phyloP scores from a whole-genome alignment of 2,329 filamentous ascomycete species.

The Calonectria multiphialidica region DNA sequence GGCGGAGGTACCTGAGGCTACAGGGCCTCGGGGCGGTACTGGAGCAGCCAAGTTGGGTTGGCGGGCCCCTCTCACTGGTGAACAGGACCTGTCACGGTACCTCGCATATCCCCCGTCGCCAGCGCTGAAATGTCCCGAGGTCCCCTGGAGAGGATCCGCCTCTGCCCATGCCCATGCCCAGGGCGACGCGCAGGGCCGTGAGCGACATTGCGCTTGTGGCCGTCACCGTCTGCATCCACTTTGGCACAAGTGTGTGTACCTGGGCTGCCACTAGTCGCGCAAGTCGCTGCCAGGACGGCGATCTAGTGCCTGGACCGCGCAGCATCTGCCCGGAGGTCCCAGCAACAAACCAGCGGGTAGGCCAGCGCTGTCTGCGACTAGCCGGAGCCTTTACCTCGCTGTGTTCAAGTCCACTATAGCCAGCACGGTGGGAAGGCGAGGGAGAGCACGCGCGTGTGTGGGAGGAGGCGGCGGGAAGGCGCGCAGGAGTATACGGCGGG shows the following conservation, averaged over 20 bases:
- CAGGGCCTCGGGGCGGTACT: not conserved
- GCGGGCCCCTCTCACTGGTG: constrained; percentile 9
- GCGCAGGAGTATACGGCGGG: not conserved
- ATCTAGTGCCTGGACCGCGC: constrained; percentile 22
- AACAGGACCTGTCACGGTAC: not conserved
- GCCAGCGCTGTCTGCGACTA: constrained; percentile 14
- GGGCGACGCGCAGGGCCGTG: constrained; percentile 7
- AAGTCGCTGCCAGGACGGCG: constrained; percentile 18
- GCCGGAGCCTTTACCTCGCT: not conserved
- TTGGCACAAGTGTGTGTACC: constrained; percentile 12
- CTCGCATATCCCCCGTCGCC: constrained; percentile 3
- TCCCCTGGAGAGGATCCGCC: constrained; percentile 16
- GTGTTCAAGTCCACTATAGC: not conserved
- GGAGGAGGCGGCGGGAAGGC: not conserved
- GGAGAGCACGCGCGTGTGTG: not conserved
- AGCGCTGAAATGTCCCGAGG: constrained; percentile 5
- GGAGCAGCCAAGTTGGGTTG: constrained; percentile 1
- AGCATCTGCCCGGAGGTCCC: constrained; percentile 8
- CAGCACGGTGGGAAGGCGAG: not conserved
- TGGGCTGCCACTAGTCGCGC: not conserved
- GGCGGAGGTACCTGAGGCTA: constrained; percentile 28
- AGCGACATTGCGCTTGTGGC: constrained; percentile 12
- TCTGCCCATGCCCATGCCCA: not conserved
- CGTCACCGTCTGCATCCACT: constrained; percentile 22
- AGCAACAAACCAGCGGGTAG: constrained; percentile 8